phyloP scores from a whole-genome alignment of 768 basidiomycete genomes.

The Calocera viscosa region DNA sequence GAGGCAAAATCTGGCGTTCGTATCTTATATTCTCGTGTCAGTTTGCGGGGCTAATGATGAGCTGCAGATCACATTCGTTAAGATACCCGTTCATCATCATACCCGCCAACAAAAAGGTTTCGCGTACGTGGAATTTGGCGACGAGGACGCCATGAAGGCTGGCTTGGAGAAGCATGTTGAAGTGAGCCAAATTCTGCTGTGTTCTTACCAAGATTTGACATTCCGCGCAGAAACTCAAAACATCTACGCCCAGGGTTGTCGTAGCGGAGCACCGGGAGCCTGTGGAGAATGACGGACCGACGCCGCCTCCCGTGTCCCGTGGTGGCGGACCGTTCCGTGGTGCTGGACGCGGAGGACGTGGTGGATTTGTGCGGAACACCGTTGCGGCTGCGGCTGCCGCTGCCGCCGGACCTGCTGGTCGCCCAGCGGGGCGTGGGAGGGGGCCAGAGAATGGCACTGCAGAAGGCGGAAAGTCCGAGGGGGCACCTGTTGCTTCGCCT shows the following conservation, averaged over 20 bases:
- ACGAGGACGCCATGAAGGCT: constrained; percentile 71
- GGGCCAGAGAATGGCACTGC: neutral
- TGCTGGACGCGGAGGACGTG: neutral
- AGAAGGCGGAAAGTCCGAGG: neutral
- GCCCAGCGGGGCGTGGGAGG: neutral
- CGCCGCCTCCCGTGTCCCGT: neutral
- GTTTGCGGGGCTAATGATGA: neutral
- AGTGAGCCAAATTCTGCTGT: constrained; percentile 32
- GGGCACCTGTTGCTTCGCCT: neutral
- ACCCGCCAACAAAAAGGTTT: constrained; percentile 40
- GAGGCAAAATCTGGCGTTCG: constrained; percentile 57
- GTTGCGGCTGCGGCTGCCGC: neutral
- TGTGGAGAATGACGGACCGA: neutral
- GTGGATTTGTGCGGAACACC: neutral
- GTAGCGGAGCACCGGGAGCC: constrained; percentile 49
- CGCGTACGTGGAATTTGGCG: constrained; percentile 81
- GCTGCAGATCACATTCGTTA: constrained; percentile 53
- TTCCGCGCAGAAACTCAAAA: constrained; percentile 51
- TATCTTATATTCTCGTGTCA: constrained; percentile 21
- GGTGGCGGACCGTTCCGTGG: neutral
- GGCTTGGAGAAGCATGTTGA: constrained; percentile 63
- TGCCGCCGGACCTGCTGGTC: neutral
- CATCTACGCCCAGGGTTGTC: constrained; percentile 50
- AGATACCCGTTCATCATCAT: constrained; percentile 38
- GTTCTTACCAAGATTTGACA: constrained; percentile 14